Evolutionary conservation across 805 yeast genomes (phyloP).

Genomic region (Saitoella complicata): DNA sequence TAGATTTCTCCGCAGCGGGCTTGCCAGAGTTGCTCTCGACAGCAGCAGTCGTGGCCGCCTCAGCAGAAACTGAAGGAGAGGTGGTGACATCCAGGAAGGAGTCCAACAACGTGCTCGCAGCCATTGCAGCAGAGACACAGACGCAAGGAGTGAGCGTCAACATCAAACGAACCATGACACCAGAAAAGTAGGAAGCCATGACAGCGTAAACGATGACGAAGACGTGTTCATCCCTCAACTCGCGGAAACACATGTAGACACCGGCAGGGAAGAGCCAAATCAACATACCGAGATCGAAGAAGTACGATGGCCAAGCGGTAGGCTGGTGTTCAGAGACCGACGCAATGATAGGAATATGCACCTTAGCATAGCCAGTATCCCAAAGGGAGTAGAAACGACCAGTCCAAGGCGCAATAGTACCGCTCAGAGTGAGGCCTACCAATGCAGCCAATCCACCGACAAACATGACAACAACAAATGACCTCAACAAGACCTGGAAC

Average conservation of each 20-base stretch:
- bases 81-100: slow-evolving; percentile 43
- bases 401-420: slow-evolving; percentile 97
- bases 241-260: slow-evolving; percentile 76
- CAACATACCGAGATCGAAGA: slow-evolving; percentile 80
- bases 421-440: slow-evolving; percentile 68
- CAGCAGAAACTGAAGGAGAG: too few relatives aligned
- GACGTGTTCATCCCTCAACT: slow-evolving; percentile 78
- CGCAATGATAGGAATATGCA: slow-evolving; percentile 96
- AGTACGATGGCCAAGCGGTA: slow-evolving; percentile 98
- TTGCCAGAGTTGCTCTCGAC: too few relatives aligned
- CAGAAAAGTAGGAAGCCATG: slow-evolving; percentile 93
- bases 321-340: slow-evolving; percentile 99
- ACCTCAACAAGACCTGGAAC: slow-evolving; percentile 41
- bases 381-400: slow-evolving; percentile 97
- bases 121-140: slow-evolving; percentile 83
- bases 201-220: slow-evolving; percentile 84
- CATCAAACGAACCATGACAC: slow-evolving; percentile 98
- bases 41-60: too few relatives aligned
- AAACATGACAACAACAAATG: slow-evolving; percentile 25
- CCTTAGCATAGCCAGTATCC: slow-evolving; percentile 96
- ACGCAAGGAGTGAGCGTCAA: slow-evolving; percentile 90
- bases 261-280: slow-evolving; percentile 99
- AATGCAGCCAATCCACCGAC: slow-evolving; percentile 45
- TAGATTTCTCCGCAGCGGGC: too few relatives aligned
- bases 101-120: slow-evolving; percentile 71